A percentile compares a stretch with the other conserved stretches of the same genome.
phyloP scores from a whole-genome alignment of 176 grass and related monocot species.

The Hordeum vulgare region DNA sequence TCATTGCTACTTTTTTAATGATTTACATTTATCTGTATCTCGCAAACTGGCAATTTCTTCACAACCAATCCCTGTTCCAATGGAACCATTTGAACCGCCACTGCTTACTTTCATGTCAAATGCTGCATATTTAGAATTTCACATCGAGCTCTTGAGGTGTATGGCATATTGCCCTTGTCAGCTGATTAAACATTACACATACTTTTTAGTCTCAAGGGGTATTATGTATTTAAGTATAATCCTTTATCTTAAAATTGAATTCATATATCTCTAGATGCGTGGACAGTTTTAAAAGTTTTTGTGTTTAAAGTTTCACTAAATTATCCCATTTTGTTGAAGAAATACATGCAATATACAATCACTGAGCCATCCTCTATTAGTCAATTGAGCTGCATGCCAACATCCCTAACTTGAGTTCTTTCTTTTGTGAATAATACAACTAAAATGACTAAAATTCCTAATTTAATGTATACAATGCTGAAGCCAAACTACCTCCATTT shows the following conservation, averaged over 20 bases:
- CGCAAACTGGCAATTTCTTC: background rate
- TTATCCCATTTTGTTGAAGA: background rate
- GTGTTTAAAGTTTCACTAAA: background rate
- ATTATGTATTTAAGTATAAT: background rate
- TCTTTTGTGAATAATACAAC: background rate
- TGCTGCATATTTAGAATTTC: background rate
- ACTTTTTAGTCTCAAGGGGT: background rate
- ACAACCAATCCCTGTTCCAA: background rate
- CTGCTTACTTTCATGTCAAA: background rate
- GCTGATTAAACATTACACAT: background rate
- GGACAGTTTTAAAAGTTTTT: background rate
- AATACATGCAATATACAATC: background rate
- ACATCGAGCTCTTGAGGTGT: background rate
- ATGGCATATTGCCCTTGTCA: background rate
- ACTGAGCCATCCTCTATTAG: background rate
- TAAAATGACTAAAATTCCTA: background rate
- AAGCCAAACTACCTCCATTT: background rate
- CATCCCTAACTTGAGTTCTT: background rate
- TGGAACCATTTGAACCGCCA: conserved; percentile 8
- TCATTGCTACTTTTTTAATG: background rate
- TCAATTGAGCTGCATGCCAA: background rate
- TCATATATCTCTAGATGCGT: background rate
- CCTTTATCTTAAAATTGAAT: background rate
- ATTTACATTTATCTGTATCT: background rate
- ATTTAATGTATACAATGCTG: background rate